phyloP scores from a whole-genome alignment of 192 early-diverging fungal genomes.

The Coemansia sp. region DNA sequence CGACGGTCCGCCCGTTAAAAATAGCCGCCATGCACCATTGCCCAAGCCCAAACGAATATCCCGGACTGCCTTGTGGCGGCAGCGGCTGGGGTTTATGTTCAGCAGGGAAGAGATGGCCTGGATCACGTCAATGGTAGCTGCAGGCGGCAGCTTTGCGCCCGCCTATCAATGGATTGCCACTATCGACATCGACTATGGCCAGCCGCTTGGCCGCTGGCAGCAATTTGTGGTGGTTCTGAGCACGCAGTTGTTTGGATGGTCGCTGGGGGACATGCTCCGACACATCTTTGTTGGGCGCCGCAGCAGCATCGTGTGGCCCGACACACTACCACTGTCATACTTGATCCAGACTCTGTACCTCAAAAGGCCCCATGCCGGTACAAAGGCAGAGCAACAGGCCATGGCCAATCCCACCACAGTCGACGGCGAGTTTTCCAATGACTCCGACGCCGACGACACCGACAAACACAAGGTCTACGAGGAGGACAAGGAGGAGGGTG shows the following conservation, averaged over 20 bases:
- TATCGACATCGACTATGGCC: slow-evolving; percentile 31
- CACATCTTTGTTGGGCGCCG: slow-evolving; percentile 30
- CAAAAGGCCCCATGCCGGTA: background rate
- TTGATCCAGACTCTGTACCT: slow-evolving; percentile 35
- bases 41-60: background rate
- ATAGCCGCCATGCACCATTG: background rate
- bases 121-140: slow-evolving; percentile 40
- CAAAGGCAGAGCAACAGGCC: background rate
- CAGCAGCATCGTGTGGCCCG: slow-evolving; percentile 29
- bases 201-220: slow-evolving; percentile 24
- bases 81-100: slow-evolving; percentile 2
- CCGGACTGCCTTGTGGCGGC: slow-evolving; percentile 1
- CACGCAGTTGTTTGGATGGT: slow-evolving; percentile 42
- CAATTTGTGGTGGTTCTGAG: slow-evolving; percentile 25
- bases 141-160: slow-evolving; percentile 40
- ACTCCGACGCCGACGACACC: background rate
- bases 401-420: background rate
- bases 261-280: slow-evolving; percentile 28
- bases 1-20: background rate
- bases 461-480: background rate
- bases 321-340: slow-evolving; percentile 28
- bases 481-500: background rate
- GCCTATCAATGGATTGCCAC: slow-evolving; percentile 46
- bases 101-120: slow-evolving; percentile 34
- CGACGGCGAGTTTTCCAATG: background rate